A percentile compares a stretch with the other conserved stretches of the same genome.
These are phyloP conservation scores for Podila minutissima DNA, from an alignment of 192 early-diverging fungal genomes.

Conservation along the genomic window DNA sequence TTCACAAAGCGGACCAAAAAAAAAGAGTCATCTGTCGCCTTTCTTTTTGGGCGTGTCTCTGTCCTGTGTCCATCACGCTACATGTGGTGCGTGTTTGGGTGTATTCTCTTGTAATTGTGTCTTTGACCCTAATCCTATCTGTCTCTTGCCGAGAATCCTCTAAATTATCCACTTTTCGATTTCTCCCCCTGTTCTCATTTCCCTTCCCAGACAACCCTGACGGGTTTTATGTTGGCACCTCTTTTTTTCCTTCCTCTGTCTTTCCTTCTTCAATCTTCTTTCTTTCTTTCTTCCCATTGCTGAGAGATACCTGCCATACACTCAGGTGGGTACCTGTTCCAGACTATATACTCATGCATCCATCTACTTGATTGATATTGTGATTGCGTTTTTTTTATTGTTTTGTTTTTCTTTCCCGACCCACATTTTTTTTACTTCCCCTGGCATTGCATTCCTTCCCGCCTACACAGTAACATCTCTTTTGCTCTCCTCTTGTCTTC, in stretches of 20 bases:
- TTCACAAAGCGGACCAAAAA: not conserved
- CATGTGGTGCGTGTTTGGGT: too few relatives aligned
- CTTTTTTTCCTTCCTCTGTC: not conserved
- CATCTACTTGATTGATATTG: too few relatives aligned
- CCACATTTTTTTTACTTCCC: too few relatives aligned
- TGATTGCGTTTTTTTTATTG: too few relatives aligned
- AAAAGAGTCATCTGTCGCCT: not conserved
- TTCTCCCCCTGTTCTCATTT: not conserved
- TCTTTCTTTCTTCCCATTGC: not conserved
- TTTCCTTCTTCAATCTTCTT: not conserved
- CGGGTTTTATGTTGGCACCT: not conserved
- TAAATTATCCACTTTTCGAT: constrained; percentile 1
- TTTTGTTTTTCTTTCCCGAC: too few relatives aligned
- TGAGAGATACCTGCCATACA: not conserved
- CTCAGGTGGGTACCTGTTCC: too few relatives aligned
- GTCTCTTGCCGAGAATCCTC: constrained; percentile 9
- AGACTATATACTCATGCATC: too few relatives aligned
- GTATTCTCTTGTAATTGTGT: not conserved
- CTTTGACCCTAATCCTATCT: too few relatives aligned
- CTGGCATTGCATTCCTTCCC: too few relatives aligned
- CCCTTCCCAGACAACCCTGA: not conserved
- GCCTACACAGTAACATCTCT: too few relatives aligned
- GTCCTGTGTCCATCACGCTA: too few relatives aligned
- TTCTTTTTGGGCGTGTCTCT: not conserved
- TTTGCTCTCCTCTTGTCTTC: too few relatives aligned